phyloP scores from a whole-genome alignment of 495 filamentous ascomycete species.

The Copromyces sp. region DNA sequence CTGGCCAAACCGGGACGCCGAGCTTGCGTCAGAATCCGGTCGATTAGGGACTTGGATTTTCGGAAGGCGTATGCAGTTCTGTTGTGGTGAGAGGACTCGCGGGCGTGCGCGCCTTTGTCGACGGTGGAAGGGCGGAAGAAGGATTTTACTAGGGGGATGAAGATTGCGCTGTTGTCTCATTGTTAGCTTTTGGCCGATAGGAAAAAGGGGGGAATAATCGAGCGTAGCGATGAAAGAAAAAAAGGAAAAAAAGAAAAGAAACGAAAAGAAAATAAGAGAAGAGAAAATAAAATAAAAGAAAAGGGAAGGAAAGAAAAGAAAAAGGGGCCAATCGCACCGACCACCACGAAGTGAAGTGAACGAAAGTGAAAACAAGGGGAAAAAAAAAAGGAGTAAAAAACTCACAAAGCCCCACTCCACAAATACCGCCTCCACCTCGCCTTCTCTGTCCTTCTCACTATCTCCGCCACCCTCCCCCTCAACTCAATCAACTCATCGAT shows the following conservation, averaged over 20 bases:
- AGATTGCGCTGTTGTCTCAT: slow-evolving; percentile 21
- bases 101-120: slow-evolving; percentile 8
- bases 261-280: too few species aligned
- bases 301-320: too few species aligned
- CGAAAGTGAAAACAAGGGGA: too few species aligned
- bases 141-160: slow-evolving; percentile 32
- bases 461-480: slow-evolving; percentile 17
- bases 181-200: background rate
- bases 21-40: slow-evolving; percentile 28
- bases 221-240: background rate
- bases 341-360: too few species aligned
- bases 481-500: slow-evolving; percentile 24
- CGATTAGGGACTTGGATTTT: slow-evolving; percentile 30
- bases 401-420: slow-evolving; percentile 32
- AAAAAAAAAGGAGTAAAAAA: background rate
- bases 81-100: slow-evolving; percentile 7
- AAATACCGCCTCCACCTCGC: slow-evolving; percentile 33
- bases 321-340: too few species aligned
- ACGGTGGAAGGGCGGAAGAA: slow-evolving; percentile 28
- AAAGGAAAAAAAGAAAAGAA: too few species aligned
- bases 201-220: background rate
- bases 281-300: too few species aligned
- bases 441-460: slow-evolving; percentile 24
- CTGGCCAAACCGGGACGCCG: slow-evolving; percentile 30
- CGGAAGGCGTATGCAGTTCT: slow-evolving; percentile 39